Base-by-base conservation (phyloP, 148 eudicot species). In the Fallopia convolvulus region DNA sequence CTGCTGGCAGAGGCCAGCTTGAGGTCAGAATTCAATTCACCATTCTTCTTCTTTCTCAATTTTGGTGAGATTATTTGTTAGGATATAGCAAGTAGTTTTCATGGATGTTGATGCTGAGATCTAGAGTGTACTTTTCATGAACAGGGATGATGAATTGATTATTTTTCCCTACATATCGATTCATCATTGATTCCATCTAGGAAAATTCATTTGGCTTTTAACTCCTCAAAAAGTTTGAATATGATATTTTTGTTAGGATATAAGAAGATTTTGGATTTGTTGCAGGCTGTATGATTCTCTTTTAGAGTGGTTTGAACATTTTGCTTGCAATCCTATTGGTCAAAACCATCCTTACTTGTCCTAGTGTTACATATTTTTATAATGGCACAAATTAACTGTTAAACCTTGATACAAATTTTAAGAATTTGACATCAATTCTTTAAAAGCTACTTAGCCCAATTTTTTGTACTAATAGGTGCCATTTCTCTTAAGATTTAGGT, bases 1-100 rank as follows among this genome's bases (percentile, higher is more conserved):
- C 98, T 74, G 97, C 98, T 80, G 94, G 93, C 11, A 81, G 82
- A 84, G 97, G 98, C 8, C 98, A 90, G 81, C 86, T 87, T 86
- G 91, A 89, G 97, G 98, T 94, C 68, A 83, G 84, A 26, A 15
- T 68, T 68, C 72, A 36, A 15, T 68, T 68, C 72, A 36, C 36
- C 68, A 26, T 10, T 36, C 8, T 4, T 66, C 40, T 9, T 33
- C 5, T 9, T 56, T 56, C 2, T 56, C 26, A 6, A 5, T 14
- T 66, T 14, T 3, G 39, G 8, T 39, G 10, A 21, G 3, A 7
- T 4, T 58, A 6, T 21, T 23, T 20, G 65, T 58, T n/a, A 58
- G 26, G 65, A 58, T 23, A 3, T 20, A 26, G 70, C 5, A 32
- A 12, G 42, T 68, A 7, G 42, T 68, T 68, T 68, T 68, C 4